Base-by-base conservation (phyloP, 2,329 filamentous ascomycete genomes). In the Ceratocystis alfenasii region DNA sequence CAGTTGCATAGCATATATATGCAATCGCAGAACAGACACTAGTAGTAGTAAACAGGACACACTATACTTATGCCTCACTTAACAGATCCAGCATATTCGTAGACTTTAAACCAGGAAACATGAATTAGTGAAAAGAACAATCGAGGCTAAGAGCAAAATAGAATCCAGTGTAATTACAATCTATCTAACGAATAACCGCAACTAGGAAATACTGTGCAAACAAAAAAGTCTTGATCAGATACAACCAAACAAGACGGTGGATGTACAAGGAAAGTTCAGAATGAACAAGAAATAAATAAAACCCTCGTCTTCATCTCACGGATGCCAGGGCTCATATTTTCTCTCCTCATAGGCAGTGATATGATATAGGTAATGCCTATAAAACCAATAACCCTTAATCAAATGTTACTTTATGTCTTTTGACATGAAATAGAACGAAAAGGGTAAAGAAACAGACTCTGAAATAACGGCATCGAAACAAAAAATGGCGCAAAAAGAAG, bases 11-110 rank as follows among this genome's bases (percentile, higher is more conserved):
- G 12, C 8, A 41, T 41, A 12, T 50, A 65, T 30, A 65, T 59
- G 50, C 57, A 68, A 46, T 50, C 46, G 64, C 62, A 50, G 17
- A 62, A 61, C 44, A 65, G 10, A 65, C 41, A 64, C 62, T 64
- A 64, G 36, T 44, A 64, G 59, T 44, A 64, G 62, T 64, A 60
- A 60, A 46, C 41, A 57, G 41, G 44, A 60, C n/a, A 57, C 41
- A 7, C 46, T 61, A 67, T 57, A 66, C 33, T 65, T 65, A 63
- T 36, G 41, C 36, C 44, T 57, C 36, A 33, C 36, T 60, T 22
- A 53, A 59, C 6, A 59, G 17, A 36, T 17, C 55, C 55, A n/a
- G 3, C 30, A 12, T 41, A 41, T 4, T n/a, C 28, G 55, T 25
- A 59, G 10, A 36, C 17, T n/a, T 59, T 20, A n/a, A 28, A 20